Evolutionary conservation across 2,329 filamentous ascomycete species (phyloP), one percentile per base, ranked within the genome.

Genomic region (Geosmithia flava): DNA sequence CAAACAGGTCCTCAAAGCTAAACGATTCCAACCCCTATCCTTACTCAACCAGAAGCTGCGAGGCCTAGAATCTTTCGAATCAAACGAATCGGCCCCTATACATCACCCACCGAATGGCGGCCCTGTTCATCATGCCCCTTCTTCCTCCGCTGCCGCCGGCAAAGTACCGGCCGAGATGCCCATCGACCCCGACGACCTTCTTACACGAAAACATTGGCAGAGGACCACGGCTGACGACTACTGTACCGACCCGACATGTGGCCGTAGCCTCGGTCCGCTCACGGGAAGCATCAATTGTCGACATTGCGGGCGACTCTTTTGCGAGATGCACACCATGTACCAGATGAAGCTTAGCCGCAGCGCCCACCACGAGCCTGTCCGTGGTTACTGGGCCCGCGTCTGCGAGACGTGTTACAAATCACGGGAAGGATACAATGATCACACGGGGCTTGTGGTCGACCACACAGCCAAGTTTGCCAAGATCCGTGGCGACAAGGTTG

Each of bases 331-430:
- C 63, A 97, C 93, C 47, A 95, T 98, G 90, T 98, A 97, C 61
- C 91, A 98, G 69, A 97, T 97, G 86, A 96, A 94, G 70, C 74
- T 98, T 11, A 95, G 90, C 8, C 76, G 90, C 48, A 85, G 89
- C 29, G 93, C 93, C 3, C 78, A 83, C 50, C 88, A 96, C 65
- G 93, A 98, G 53, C 91, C 93, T 0, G 80, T 93, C 1, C 74
- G 91, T 52, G 93, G 93, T 7, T 78, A 87, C 55, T 98, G 93
- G 93, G 95, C 87, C 56, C 72, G 93, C 47, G 91, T 97, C 2
- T 98, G 93, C 61, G 93, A 98, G 69, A 97, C 93, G n/a, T 98
- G 93, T 67, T 98, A 93, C 69, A 97, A 96, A 68, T 95, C 89
- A 47, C 79, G 93, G 57, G 87, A 90, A 23, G 93, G 93, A 3